Base-by-base conservation (phyloP, 495 filamentous ascomycete genomes). In the Aspergillus diversus region DNA sequence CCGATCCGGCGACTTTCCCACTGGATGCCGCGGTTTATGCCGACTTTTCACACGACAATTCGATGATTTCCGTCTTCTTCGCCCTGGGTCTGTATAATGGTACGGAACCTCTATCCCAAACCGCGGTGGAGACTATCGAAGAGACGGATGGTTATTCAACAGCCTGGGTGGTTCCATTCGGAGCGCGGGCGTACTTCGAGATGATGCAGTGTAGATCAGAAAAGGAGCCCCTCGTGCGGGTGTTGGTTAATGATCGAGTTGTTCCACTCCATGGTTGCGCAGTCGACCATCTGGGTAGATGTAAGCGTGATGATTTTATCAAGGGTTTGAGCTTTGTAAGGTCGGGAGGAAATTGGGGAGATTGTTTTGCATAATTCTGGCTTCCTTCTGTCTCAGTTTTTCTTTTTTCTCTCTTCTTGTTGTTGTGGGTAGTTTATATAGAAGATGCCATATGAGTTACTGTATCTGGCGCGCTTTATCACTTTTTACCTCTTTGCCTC, bases 31-130 rank as follows among this genome's bases (percentile, higher is more conserved):
- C 61, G 5, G 72, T 95, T 5, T 97, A 92, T 63, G 92, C 90
- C 0, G 92, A 97, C 74, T 96, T 97, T 70, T 89, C 87, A 21
- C 92, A 97, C 68, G 92, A 97, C 74, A 96, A 95, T 70, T 86
- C 89, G 61, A 89, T 96, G 85, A 85, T 86, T 13, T 79, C 80
- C 16, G 85, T 92, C 34, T 88, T 90, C 73, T 83, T 83, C 16
- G 90, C 92, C 1, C 68, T 97, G 61, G 89, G 91, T 0, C 64
- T 96, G 57, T 95, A 90, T 70, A 89, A 91, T 37, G 71, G 67
- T 27, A 89, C 86, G 0, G 66, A 55, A 7, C 73, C 77, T 0
- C 73, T 89, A 1, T 76, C 80, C 0, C 79, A 75, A 39, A 80
- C 83, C 5, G 73, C 81, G 15, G 67, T 84, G 17, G 67, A 82